Evolutionary conservation across 768 basidiomycete species (phyloP).

Genomic region (Hygrocybe coccinea): DNA sequence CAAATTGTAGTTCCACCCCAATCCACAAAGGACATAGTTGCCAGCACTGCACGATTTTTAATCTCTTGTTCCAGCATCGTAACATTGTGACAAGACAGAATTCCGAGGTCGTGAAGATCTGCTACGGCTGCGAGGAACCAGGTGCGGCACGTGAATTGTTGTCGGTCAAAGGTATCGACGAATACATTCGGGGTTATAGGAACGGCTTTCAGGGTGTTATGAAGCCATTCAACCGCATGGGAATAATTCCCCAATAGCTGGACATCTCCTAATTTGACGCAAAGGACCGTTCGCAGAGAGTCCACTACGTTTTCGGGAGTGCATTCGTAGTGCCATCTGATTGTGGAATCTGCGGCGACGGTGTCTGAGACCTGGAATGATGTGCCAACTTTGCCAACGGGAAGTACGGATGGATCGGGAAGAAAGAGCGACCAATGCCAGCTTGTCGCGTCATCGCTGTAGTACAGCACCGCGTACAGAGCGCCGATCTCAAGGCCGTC

Average conservation of each 20-base stretch:
- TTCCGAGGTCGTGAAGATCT: background rate
- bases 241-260: background rate
- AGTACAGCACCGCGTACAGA: background rate
- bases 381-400: background rate
- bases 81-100: background rate
- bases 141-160: no score
- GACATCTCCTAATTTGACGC: background rate
- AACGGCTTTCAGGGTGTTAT: background rate
- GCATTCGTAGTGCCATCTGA: background rate
- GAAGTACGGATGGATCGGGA: background rate
- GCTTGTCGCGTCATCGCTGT: background rate
- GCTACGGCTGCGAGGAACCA: background rate
- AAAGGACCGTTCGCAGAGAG: background rate
- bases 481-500: background rate
- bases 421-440: background rate
- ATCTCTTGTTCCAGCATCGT: background rate
- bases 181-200: no score
- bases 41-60: background rate
- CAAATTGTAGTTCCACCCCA: background rate
- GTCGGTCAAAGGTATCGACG: no score
- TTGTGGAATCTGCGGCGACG: background rate
- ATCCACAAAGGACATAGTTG: background rate
- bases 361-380: background rate
- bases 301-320: background rate
- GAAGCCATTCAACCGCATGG: background rate